Base-by-base conservation (phyloP, 768 basidiomycete genomes). In the Rhodosporidiobolus sp. region DNA sequence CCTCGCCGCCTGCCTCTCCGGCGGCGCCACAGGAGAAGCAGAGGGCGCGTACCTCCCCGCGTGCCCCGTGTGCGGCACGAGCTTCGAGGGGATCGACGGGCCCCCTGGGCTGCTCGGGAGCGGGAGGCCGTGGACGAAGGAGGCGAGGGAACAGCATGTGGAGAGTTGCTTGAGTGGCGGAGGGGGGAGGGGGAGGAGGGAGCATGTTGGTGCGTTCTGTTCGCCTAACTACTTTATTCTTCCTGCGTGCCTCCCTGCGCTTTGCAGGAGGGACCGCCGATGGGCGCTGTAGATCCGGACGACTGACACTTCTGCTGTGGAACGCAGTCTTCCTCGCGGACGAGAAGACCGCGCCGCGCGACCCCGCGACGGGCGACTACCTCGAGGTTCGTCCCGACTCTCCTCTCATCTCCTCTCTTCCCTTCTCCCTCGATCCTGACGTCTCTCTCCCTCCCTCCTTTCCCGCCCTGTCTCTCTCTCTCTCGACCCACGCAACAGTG, bases 131-230 rank as follows among this genome's bases (percentile, higher is more conserved):
- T 58, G 61, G 62, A 28, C 34, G 10, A 46, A 8, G 35, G 19
- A 28, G 24, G 6, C 12, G 30, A 53, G 19, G 34, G 66, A 53
- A 50, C 54, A 30, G 60, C 71, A 72, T 46, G 71, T 72, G 7
- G 66, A 52, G 57, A 16, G 61, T 16, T n/a, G 48, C 17, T 50
- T 22, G 46, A 24, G 34, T 17, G 34, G 53, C 0, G 46, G 54
- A 24, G 20, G 4, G 14, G 43, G 48, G 56, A 28, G 32, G 32
- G 35, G 30, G 11, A 53, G 12, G 53, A 55, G 60, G 34, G 65
- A 71, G 4, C 63, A 67, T 43, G 62, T 68, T 19, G 62, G 70
- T 72, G 38, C 35, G 70, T 67, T n/a, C n/a, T n/a, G n/a, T n/a
- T n/a, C n/a, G n/a, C n/a, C n/a, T n/a, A n/a, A n/a, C 20, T 5